Evolutionary conservation across 306 rosid genomes (phyloP).

Genomic region (Nissolia schottii): DNA sequence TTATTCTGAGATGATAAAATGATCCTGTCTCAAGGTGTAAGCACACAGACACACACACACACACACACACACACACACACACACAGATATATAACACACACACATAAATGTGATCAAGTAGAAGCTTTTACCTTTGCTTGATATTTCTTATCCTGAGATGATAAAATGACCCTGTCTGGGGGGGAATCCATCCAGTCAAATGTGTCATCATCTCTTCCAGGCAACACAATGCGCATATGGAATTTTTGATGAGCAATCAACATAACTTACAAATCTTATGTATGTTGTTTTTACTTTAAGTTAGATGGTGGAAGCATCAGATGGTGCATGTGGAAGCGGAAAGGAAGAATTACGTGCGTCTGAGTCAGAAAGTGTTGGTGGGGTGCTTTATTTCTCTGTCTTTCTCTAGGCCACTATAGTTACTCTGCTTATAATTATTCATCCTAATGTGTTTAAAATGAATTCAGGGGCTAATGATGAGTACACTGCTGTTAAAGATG

Average conservation of each 20-base stretch:
- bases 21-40: background rate
- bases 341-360: constrained; percentile 20
- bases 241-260: background rate
- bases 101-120: background rate
- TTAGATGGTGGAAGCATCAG: constrained; percentile 28
- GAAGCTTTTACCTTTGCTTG: background rate
- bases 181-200: background rate
- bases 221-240: background rate
- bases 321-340: background rate
- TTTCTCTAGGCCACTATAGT: background rate
- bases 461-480: constrained; percentile 25
- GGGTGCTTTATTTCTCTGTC: background rate
- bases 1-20: constrained; percentile 1
- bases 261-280: background rate
- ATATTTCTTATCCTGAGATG: background rate
- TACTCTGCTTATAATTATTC: background rate
- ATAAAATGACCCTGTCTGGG: constrained; percentile 14
- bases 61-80: no score
- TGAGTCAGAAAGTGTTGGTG: constrained; percentile 19
- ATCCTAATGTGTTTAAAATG: constrained; percentile 1
- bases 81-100: no score
- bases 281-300: constrained; percentile 11
- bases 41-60: no score
- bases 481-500: constrained; percentile 11
- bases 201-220: constrained; percentile 4